A percentile compares a stretch with the other conserved stretches of the same genome.
Conservation (phyloP, 495 filamentous ascomycete species). For the Hypoxylon intermedium region DNA sequence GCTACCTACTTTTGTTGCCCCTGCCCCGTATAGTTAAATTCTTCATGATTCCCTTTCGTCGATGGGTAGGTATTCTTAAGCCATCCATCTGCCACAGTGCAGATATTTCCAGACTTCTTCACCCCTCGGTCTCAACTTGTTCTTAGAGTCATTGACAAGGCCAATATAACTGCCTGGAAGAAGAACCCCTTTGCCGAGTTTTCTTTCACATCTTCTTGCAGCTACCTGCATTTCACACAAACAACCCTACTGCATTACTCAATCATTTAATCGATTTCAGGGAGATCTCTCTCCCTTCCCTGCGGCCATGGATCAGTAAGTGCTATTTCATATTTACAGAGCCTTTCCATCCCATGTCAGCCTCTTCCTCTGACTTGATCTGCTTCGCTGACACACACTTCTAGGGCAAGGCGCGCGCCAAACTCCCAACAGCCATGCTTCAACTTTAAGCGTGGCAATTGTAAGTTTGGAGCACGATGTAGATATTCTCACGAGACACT, state of each 20-base stretch:
- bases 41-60: not conserved
- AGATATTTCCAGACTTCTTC: not conserved
- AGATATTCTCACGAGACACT: conserved; percentile 30
- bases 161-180: not conserved
- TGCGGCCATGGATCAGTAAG: conserved; percentile 23
- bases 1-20: not conserved
- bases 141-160: not conserved
- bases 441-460: conserved; percentile 19
- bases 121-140: not conserved
- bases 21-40: conserved; percentile 2
- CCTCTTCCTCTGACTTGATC: not conserved
- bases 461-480: conserved; percentile 30
- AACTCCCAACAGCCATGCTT: conserved; percentile 3
- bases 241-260: too few relatives aligned
- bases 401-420: conserved; percentile 2
- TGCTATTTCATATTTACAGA: not conserved
- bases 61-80: too few relatives aligned
- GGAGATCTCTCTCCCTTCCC: not conserved
- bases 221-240: not conserved
- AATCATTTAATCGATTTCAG: not conserved
- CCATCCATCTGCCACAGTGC: not conserved
- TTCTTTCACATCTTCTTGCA: not conserved
- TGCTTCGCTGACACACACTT: conserved; percentile 14
- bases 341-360: not conserved
- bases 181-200: too few relatives aligned